These are phyloP conservation scores for Fragilariopsis cylindrus DNA, from an alignment of 108 stramenopile species.

Conservation along the genomic window DNA sequence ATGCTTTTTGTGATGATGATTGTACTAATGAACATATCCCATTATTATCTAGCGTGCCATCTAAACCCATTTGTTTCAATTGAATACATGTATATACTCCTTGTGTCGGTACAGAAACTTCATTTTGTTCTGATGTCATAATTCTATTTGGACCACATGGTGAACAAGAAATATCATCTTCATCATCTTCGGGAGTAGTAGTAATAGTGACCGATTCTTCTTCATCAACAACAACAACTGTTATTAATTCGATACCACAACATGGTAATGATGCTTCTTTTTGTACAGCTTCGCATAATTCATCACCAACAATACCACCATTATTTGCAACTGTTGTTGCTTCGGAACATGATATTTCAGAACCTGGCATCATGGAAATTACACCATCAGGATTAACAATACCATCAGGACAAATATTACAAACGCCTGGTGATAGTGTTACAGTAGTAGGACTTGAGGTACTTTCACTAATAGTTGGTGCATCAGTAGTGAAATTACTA, in stretches of 20 bases:
- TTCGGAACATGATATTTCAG: slow-evolving; percentile 9
- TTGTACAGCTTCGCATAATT: slow-evolving; percentile 1
- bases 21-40: slow-evolving; percentile 10
- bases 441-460: neutral
- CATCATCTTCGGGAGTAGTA: neutral
- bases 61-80: slow-evolving; percentile 7
- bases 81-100: slow-evolving; percentile 3
- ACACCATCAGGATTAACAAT: slow-evolving; percentile 7
- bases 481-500: neutral
- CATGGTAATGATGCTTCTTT: neutral
- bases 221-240: neutral
- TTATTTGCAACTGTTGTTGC: neutral
- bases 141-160: neutral
- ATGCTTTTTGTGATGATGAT: neutral
- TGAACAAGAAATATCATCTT: neutral
- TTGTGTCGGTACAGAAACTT: slow-evolving; percentile 10
- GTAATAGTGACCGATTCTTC: neutral
- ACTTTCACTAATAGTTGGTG: neutral
- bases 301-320: slow-evolving; percentile 4
- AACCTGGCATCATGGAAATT: neutral
- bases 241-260: slow-evolving; percentile 1
- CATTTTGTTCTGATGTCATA: neutral
- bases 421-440: neutral
- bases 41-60: slow-evolving; percentile 1
- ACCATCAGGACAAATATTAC: slow-evolving; percentile 17